Base-by-base conservation (phyloP, 345 rosid genomes). In the Anastatica hierochuntica region DNA sequence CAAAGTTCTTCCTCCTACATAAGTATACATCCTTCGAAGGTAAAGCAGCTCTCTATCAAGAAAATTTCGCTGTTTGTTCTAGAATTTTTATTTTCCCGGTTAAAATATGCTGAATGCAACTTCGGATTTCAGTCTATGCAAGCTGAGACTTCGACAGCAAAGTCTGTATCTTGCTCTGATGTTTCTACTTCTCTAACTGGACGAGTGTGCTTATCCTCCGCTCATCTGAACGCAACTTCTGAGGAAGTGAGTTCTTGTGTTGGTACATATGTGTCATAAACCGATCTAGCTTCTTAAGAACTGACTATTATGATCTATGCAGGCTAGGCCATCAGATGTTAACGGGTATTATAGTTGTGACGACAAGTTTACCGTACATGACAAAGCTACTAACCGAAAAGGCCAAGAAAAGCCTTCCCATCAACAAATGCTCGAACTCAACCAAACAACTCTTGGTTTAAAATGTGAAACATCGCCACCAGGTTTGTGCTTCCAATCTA, bases 331-430 rank as follows among this genome's bases (percentile, higher is more conserved):
- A 47, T 71, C 73, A 1, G 87, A 90, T 60, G 69, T 79, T 17
- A 80, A 64, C 51, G 71, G 75, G 23, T 82, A 80, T 75, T 79
- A 79, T 72, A 82, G 86, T 65, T 90, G 95, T 43, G 74, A 80
- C 39, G 90, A 84, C 31, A 72, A 58, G 63, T 73, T 76, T 53
- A 29, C 67, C 45, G 9, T 53, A 43, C 60, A 43, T 61, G 75
- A 74, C 60, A 69, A 76, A 67, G 53, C 58, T 43, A 37, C 54
- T 24, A 53, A 66, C 65, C 49, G 63, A 67, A 75, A 38, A 30
- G 50, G 24, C 27, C 60, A 62, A 30, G 62, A 58, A 15, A 53
- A 47, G 46, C 44, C 40, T 64, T 68, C 80, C 61, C 68, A 33
- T 4, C 57, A 59, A 19, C 74, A 62, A 41, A 60, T 60, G 49